Base-by-base conservation (phyloP, 441 rosid species). In the Adansonia grandidieri region DNA sequence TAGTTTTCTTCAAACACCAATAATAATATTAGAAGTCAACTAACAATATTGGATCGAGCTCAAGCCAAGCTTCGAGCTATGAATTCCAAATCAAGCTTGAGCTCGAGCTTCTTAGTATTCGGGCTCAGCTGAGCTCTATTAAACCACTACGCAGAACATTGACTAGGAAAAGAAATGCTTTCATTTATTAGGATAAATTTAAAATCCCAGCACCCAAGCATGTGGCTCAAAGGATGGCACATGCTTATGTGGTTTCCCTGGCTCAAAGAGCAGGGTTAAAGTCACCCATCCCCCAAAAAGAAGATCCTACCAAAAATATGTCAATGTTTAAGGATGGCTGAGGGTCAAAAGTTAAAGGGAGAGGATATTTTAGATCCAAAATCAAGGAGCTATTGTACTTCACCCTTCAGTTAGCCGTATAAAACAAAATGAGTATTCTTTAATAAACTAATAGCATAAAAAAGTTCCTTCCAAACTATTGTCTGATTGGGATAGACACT, bases 391-490 rank as follows among this genome's bases (percentile, higher is more conserved):
- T 67, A 17, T 20, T 67, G 32, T 42, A 44, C 6, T 45, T 19
- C 22, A 68, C 72, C 72, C 54, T 45, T 45, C 56, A 19, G 10
- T 19, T 68, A 68, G 45, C 37, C 72, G 19, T 9, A 17, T 20
- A 45, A 19, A 19, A 68, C 72, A 45, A 45, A 20, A 10, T 9
- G 0, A 8, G 56, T 19, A 28, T 10, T 47, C 53, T 11, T 13
- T 51, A 70, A 71, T 53, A 63, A 32, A 15, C 48, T 53, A 54
- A 32, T 53, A 53, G 14, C 48, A 19, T 48, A 20, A 13, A 70
- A 72, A n/a, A 17, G 75, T 50, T 72, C 20, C 75, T 54, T 54
- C 8, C 75, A 71, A 54, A 54, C 62, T 17, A 9, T 6, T 11
- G 28, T 56, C n/a, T 40, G 51, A 17, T 9, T 56, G 65, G 2